Base-by-base conservation (phyloP, 495 filamentous ascomycete species). In the Parmelia sp. region DNA sequence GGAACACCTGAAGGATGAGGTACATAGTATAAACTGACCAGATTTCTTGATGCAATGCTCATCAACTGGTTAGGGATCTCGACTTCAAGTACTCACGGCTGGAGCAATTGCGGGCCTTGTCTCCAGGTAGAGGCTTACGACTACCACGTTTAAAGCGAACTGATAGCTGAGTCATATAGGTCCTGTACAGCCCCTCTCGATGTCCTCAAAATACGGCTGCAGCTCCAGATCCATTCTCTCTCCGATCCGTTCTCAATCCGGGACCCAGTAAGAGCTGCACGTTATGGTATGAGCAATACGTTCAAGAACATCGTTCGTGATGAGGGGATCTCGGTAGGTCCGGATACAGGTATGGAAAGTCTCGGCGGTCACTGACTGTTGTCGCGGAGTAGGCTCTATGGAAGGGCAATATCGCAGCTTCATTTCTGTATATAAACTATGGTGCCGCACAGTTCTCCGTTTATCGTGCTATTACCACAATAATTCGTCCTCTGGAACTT, bases 371-470 rank as follows among this genome's bases (percentile, higher is more conserved):
- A 53, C n/a, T 53, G 29, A 39, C 4, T 12, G 0, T 44, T n/a
- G 6, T 14, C 25, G n/a, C 55, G 39, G 17, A 17, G n/a, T 42
- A 84, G 82, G 93, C 85, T 58, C 83, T 98, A 58, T 98, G 94
- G 94, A 97, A 97, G 80, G 94, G 94, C 75, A 98, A 98, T 73
- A 83, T 97, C 65, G 91, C 94, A 61, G 94, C 94, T 33, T 94
- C 97, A 77, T 74, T 94, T 37, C 84, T 98, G 73, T 98, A 98
- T 79, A 80, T 98, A 56, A 83, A 84, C 71, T 97, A 97, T 79
- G 86, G 89, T 62, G 88, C 88, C 39, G 78, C 88, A 61, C 95
- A 98, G 78, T 98, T 98, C 83, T 87, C 87, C 11, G 78, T 89
- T n/a, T 97, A 97, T 79, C 87, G 90, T 53, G 83, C 83, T 40